Conservation (phyloP, 108 stramenopile genomes). For the Fragilariopsis cylindrus region DNA sequence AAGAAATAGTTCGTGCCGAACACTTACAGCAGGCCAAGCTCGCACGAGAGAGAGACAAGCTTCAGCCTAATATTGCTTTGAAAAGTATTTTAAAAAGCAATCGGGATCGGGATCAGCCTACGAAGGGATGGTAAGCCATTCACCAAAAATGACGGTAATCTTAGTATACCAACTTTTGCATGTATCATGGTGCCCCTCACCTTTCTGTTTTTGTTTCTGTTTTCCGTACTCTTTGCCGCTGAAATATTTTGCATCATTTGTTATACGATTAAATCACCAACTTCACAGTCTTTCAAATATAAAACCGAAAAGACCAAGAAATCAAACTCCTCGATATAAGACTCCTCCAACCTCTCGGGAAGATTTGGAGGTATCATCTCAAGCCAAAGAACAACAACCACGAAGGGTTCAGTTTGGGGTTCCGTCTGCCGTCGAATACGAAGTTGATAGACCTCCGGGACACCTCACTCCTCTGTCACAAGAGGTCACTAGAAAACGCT, state of each 20-base stretch:
- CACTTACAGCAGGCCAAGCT: background rate
- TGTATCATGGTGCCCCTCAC: background rate
- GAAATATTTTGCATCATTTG: background rate
- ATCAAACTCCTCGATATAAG: slow-evolving; percentile 8
- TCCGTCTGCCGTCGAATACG: slow-evolving; percentile 39
- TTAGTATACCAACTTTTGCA: background rate
- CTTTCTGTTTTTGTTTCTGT: background rate
- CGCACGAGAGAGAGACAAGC: background rate
- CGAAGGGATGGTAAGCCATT: slow-evolving; percentile 36
- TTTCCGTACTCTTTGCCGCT: background rate
- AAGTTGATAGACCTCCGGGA: slow-evolving; percentile 28
- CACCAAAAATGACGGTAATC: too few relatives aligned
- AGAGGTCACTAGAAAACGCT: slow-evolving; percentile 19
- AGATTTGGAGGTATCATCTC: background rate
- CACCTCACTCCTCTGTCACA: slow-evolving; percentile 28
- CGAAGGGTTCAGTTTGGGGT: slow-evolving; percentile 33
- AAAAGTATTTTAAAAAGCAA: slow-evolving; percentile 21
- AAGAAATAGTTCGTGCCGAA: background rate
- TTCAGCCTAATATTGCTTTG: slow-evolving; percentile 13
- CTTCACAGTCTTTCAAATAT: slow-evolving; percentile 6
- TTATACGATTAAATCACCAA: background rate
- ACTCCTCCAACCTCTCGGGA: slow-evolving; percentile 22
- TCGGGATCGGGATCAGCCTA: slow-evolving; percentile 14
- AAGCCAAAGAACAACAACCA: slow-evolving; percentile 4
- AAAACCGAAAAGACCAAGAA: background rate